Conservation (phyloP, 176 grass and related monocot genomes). For the Cenchrus fungigraminus region DNA sequence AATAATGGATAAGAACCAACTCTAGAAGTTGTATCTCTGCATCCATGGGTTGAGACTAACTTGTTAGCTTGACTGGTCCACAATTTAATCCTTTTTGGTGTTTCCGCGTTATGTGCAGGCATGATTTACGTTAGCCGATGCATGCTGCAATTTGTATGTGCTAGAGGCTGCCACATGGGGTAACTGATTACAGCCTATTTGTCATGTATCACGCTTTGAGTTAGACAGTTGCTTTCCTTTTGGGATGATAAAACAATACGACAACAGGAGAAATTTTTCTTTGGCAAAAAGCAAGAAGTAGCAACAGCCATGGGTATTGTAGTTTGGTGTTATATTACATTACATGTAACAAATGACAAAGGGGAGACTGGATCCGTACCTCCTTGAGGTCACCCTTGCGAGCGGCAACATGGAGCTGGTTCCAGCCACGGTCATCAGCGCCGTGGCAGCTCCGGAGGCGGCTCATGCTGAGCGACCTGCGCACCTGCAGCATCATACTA, state of each 20-base stretch:
- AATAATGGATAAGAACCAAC: background rate
- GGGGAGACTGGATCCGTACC: slow-evolving; percentile 33
- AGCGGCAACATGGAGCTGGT: slow-evolving; percentile 75
- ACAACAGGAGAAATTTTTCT: background rate
- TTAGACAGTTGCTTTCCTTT: no score
- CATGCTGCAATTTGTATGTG: background rate
- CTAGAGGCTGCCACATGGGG: background rate
- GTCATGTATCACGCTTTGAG: background rate
- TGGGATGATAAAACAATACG: background rate
- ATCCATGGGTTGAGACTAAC: background rate
- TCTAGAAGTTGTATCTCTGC: background rate
- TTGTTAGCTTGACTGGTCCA: background rate
- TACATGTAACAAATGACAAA: background rate
- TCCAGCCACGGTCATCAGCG: slow-evolving; percentile 77
- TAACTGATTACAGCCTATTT: background rate
- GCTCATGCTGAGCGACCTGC: slow-evolving; percentile 52
- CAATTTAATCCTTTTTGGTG: background rate
- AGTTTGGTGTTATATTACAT: background rate
- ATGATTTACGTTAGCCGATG: background rate
- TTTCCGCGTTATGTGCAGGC: background rate
- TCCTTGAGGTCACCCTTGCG: slow-evolving; percentile 88
- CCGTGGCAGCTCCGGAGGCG: slow-evolving; percentile 19
- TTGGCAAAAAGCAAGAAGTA: no score
- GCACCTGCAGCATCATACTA: slow-evolving; percentile 58
- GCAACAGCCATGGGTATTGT: background rate